Evolutionary conservation across 495 filamentous ascomycete genomes (phyloP), one percentile per base, ranked within the genome.

Genomic region (Beverwykella pulmonaria): DNA sequence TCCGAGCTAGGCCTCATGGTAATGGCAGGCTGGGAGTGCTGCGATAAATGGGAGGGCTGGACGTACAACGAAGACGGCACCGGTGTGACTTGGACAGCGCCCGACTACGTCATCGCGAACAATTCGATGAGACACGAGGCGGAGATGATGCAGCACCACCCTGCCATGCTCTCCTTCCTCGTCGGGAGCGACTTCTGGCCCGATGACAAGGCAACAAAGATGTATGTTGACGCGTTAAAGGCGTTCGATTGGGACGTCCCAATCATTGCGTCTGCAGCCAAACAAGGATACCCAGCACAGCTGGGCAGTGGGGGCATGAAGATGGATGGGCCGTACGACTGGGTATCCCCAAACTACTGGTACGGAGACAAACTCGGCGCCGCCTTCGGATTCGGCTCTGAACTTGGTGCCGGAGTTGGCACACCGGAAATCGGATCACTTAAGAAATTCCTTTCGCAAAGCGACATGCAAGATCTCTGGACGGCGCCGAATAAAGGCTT

Each of bases 11-110:
- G 87, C 0, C 56, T 89, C 9, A 87, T 89, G 85, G 71, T 89
- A 5, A 71, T 89, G 49, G 72, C 84, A 0, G 87, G 87, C 0
- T 89, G 86, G 86, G 86, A 88, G 58, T 89, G 87, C 68, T 89
- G 87, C 63, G 83, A 88, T 59, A 88, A 88, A 69, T 88, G 86
- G 87, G 86, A 88, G 63, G 84, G 79, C 0, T 88, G 86, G 86
- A 73, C 78, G 59, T 87, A 86, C 60, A 88, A 88, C 68, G 72
- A 82, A 9, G 82, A 88, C 34, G 71, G 81, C 10, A 64, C 77
- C 1, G 79, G 80, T 0, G 72, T 74, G 6, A 73, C 78, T 52
- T 88, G 85, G 84, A 74, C 56, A 0, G 78, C 79, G 0, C 60
- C 70, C 0, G 87, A 89, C 67, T 88, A 88, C 69, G 54, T 50